phyloP scores from a whole-genome alignment of 2,329 filamentous ascomycete genomes.

The Fusarium floridanum region DNA sequence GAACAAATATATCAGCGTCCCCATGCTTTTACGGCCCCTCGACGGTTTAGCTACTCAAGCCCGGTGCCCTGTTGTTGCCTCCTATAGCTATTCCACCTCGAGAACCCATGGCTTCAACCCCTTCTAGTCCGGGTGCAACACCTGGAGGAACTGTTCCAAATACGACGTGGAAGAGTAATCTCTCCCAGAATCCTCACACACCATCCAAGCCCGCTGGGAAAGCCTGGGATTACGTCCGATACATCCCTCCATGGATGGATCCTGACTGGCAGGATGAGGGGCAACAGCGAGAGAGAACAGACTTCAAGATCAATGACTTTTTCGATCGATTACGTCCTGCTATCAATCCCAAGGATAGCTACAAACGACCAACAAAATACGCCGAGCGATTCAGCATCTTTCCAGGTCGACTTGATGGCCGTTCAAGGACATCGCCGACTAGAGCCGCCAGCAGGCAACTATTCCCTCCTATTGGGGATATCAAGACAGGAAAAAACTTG shows the following conservation, averaged over 20 bases:
- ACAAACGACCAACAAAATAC: slow-evolving; percentile 43
- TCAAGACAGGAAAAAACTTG: slow-evolving; percentile 40
- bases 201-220: slow-evolving; percentile 15
- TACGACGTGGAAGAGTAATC: not conserved
- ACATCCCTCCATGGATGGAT: slow-evolving; percentile 46
- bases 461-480: slow-evolving; percentile 9
- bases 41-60: not conserved
- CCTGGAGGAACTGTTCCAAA: not conserved
- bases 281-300: slow-evolving; percentile 5
- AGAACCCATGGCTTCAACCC: slow-evolving; percentile 13
- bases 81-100: not conserved
- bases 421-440: slow-evolving; percentile 50
- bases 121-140: not conserved
- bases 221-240: slow-evolving; percentile 22
- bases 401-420: slow-evolving; percentile 45
- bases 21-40: not conserved
- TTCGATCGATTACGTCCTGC: slow-evolving; percentile 43
- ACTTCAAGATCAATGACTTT: slow-evolving; percentile 32
- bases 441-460: slow-evolving; percentile 35
- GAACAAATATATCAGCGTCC: not conserved
- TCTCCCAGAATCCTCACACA: not conserved
- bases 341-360: slow-evolving; percentile 38
- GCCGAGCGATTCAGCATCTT: slow-evolving; percentile 49
- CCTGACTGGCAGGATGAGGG: slow-evolving; percentile 45
- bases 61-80: not conserved